Base-by-base conservation (phyloP, 2,329 filamentous ascomycete genomes). In the Colletotrichum sp. region DNA sequence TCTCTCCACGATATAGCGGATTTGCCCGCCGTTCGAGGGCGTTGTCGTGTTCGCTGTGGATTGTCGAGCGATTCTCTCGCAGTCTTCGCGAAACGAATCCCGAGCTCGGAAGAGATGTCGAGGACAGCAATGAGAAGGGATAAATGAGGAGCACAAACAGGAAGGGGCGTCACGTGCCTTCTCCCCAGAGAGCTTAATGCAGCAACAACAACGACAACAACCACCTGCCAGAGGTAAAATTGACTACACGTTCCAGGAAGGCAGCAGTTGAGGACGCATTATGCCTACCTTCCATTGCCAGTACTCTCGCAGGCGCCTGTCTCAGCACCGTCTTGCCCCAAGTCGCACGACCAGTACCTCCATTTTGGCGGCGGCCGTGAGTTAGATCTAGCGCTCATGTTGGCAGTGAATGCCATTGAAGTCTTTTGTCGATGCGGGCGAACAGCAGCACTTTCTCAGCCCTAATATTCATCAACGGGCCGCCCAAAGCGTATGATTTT, bases 1-100 rank as follows among this genome's bases (percentile, higher is more conserved):
- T 74, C 70, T 73, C 70, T 69, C 74, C 74, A 76, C 70, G 70
- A 36, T 52, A 68, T 24, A 59, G 64, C 70, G 74, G 71, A 62
- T 65, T 76, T 10, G 34, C 59, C 65, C 64, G 44, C 59, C 57
- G 59, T 3, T 69, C 63, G 8, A 72, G 63, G 64, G 44, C 57
- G 30, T 57, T 63, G 21, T 49, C 64, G 63, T 39, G 32, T 59
- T 21, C 32, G 30, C 13, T 24, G 57, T 76, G 73, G 63, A 34
- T 68, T 68, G 36, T 68, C 15, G 55, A 62, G 63, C 55, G 52
- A 59, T 68, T 64, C 68, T 75, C 15, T 68, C 28, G 63, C 30
- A 15, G 21, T n/a, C 8, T 24, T 73, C 64, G 70, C 59, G 57
- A 65, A 65, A 68, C 32, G 44, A 57, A 65, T 59, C 15, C 65